Conservation (phyloP, 139 green algal species). For the Zygnema cylindricum region DNA sequence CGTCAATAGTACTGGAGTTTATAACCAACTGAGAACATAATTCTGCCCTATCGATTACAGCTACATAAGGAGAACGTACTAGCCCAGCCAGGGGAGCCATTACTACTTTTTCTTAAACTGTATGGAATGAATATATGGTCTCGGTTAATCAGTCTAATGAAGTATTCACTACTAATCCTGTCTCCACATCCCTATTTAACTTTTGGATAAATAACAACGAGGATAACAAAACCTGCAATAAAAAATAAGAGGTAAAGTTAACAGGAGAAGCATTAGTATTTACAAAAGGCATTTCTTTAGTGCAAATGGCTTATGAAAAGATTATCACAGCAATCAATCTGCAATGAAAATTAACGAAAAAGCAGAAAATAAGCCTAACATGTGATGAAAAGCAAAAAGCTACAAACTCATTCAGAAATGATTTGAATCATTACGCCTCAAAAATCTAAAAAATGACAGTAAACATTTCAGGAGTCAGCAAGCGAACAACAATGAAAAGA, state of each 20-base stretch:
- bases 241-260: not conserved
- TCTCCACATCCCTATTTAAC: not conserved
- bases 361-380: too few relatives aligned
- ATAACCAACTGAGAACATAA: not conserved
- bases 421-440: too few relatives aligned
- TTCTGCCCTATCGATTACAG: not conserved
- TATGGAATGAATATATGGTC: not conserved
- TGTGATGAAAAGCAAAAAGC: too few relatives aligned
- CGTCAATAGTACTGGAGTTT: not conserved
- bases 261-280: not conserved
- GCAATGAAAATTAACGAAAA: too few relatives aligned
- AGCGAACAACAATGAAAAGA: too few relatives aligned
- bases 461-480: too few relatives aligned
- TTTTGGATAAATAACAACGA: not conserved
- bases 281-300: too few relatives aligned
- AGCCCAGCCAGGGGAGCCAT: not conserved
- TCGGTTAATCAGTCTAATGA: not conserved
- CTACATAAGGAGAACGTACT: not conserved
- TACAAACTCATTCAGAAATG: too few relatives aligned
- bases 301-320: too few relatives aligned
- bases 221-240: not conserved
- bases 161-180: not conserved
- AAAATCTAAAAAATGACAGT: too few relatives aligned
- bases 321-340: too few relatives aligned
- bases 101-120: not conserved